phyloP scores from a whole-genome alignment of 768 basidiomycete species.

The Pholiota microspora region DNA sequence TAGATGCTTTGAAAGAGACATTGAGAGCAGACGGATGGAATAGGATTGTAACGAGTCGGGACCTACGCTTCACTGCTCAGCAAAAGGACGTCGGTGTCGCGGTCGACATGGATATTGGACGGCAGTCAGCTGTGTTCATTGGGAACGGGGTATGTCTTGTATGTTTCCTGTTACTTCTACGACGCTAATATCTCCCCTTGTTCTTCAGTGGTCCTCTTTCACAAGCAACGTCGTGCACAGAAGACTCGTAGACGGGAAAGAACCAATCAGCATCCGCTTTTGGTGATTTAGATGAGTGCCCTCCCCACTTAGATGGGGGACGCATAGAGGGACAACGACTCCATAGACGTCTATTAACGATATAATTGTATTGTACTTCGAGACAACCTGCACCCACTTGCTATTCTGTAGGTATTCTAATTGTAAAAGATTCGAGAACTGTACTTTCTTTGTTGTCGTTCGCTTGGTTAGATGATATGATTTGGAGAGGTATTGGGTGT shows the following conservation, averaged over 20 bases:
- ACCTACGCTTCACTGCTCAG: constrained; percentile 42
- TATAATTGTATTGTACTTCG: constrained; percentile 4
- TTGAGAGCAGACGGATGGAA: constrained; percentile 39
- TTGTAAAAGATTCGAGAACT: not conserved
- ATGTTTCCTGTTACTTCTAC: too few species aligned
- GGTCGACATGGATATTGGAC: constrained; percentile 57
- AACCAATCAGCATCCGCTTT: constrained; percentile 43
- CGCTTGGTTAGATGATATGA: too few species aligned
- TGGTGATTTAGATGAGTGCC: constrained; percentile 27
- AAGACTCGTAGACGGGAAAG: constrained; percentile 42
- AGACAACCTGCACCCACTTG: not conserved
- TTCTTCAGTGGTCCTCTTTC: constrained; percentile 53
- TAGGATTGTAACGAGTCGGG: constrained; percentile 43
- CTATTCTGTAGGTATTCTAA: not conserved
- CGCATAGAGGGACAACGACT: not conserved
- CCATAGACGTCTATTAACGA: constrained; percentile 4
- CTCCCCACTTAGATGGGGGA: not conserved
- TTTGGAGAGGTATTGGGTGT: too few species aligned
- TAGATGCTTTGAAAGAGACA: constrained; percentile 39
- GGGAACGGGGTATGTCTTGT: constrained; percentile 51
- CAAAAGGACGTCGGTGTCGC: constrained; percentile 46
- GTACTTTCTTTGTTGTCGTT: not conserved
- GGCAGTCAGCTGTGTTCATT: constrained; percentile 47
- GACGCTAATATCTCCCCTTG: not conserved
- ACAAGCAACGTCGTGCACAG: constrained; percentile 49